Evolutionary conservation across 768 basidiomycete genomes (phyloP).

Genomic region (Hericium alpestre): DNA sequence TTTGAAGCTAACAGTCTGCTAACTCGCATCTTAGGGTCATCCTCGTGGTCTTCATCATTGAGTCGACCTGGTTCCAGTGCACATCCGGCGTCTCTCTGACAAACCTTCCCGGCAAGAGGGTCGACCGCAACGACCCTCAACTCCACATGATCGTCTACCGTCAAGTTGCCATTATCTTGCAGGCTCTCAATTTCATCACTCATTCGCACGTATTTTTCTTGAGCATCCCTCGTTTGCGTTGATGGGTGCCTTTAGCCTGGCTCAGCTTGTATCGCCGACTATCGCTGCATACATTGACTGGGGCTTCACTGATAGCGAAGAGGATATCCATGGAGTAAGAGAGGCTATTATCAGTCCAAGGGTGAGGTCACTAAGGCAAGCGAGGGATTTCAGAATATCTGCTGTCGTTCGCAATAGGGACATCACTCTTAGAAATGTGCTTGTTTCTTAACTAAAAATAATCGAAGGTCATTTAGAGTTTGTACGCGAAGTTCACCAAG

Average conservation of each 20-base stretch:
- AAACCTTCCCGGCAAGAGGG: conserved; percentile 9
- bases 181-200: conserved; percentile 93
- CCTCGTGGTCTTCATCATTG: conserved; percentile 73
- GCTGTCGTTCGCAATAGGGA: too few relatives aligned
- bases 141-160: conserved; percentile 89
- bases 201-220: conserved; percentile 94
- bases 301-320: conserved; percentile 85
- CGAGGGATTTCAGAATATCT: too few relatives aligned
- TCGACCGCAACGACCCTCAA: conserved; percentile 52
- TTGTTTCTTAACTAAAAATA: too few relatives aligned
- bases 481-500: too few relatives aligned
- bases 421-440: too few relatives aligned
- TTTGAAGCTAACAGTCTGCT: not conserved
- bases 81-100: conserved; percentile 65
- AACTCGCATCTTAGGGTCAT: conserved; percentile 39
- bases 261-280: conserved; percentile 90
- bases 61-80: conserved; percentile 83
- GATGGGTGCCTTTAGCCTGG: conserved; percentile 81
- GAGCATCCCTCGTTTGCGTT: conserved; percentile 87
- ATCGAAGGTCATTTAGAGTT: too few relatives aligned
- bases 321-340: conserved; percentile 44
- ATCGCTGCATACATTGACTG: conserved; percentile 90
- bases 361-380: too few relatives aligned
- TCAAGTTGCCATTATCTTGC: conserved; percentile 97
- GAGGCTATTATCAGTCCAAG: too few relatives aligned